Conservation (phyloP, 225 moss, liverwort and hornwort genomes). For the Antitrichia curtipendula region DNA sequence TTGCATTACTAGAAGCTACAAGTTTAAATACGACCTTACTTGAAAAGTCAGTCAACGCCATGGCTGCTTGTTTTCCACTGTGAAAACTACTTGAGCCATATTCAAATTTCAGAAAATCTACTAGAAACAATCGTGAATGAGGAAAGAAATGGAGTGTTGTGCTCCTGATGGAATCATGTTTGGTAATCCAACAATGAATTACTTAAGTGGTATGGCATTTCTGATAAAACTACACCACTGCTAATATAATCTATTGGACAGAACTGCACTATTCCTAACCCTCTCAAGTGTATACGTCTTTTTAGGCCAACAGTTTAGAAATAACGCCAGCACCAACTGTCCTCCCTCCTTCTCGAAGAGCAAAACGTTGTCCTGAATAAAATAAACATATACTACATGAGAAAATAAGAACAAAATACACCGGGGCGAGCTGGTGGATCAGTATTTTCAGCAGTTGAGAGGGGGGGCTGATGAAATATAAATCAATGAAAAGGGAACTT, state of each 20-base stretch:
- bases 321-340: slow-evolving; percentile 91
- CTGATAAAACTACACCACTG: neutral
- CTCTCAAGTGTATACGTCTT: neutral
- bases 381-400: neutral
- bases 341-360: slow-evolving; percentile 89
- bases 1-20: neutral
- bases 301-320: slow-evolving; percentile 60
- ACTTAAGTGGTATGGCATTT: neutral
- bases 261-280: neutral
- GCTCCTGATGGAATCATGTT: neutral
- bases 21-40: neutral
- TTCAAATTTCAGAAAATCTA: neutral
- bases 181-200: neutral
- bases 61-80: neutral
- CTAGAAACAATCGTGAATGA: neutral
- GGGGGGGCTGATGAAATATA: neutral
- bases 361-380: slow-evolving; percentile 64
- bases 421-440: neutral
- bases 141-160: neutral
- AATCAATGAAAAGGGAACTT: neutral
- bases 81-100: neutral
- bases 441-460: too few relatives aligned
- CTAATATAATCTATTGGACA: neutral
- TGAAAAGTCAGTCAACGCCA: neutral
- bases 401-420: neutral